A percentile compares a stretch with the other conserved stretches of the same genome.
Conservation (phyloP, 2,329 filamentous ascomycete genomes). For the Neofusicoccum cordaticola region DNA sequence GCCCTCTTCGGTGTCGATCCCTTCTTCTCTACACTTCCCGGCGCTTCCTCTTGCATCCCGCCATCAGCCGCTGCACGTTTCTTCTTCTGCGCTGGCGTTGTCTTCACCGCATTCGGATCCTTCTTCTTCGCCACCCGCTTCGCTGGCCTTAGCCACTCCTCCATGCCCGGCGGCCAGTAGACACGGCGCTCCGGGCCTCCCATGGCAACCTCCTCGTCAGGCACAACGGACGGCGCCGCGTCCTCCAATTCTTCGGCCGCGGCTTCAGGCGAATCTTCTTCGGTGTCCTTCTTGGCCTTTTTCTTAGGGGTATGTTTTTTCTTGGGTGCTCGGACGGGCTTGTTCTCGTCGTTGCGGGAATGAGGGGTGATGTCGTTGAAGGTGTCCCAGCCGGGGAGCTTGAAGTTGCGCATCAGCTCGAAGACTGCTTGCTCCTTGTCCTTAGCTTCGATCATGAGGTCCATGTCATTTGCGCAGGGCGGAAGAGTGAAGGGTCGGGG, state of each 20-base stretch:
- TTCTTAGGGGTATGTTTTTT: constrained; percentile 47
- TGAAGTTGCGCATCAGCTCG: constrained; percentile 85
- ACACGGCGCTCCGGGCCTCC: constrained; percentile 78
- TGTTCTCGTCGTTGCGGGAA: constrained; percentile 73
- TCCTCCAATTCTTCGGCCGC: constrained; percentile 41
- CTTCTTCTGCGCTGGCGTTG: constrained; percentile 31
- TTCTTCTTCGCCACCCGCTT: constrained; percentile 66
- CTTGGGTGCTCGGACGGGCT: constrained; percentile 37
- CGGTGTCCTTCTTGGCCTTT: constrained; percentile 36
- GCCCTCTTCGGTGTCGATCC: constrained; percentile 34
- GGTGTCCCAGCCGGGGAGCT: constrained; percentile 72
- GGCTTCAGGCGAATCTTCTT: constrained; percentile 34
- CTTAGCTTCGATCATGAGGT: constrained; percentile 99
- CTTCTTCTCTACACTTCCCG: constrained; percentile 20
- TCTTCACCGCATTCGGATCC: constrained; percentile 38
- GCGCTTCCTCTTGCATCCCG: background rate
- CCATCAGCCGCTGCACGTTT: constrained; percentile 20
- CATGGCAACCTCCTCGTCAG: constrained; percentile 75
- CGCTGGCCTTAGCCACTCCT: constrained; percentile 81
- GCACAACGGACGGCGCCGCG: constrained; percentile 42
- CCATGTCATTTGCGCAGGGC: constrained; percentile 78
- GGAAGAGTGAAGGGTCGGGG: constrained; percentile 75
- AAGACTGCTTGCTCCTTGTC: constrained; percentile 97
- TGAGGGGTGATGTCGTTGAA: constrained; percentile 78
- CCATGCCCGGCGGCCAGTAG: constrained; percentile 87